Evolutionary conservation across 2,329 filamentous ascomycete species (phyloP).

Genomic region (Ascochyta koolunga): DNA sequence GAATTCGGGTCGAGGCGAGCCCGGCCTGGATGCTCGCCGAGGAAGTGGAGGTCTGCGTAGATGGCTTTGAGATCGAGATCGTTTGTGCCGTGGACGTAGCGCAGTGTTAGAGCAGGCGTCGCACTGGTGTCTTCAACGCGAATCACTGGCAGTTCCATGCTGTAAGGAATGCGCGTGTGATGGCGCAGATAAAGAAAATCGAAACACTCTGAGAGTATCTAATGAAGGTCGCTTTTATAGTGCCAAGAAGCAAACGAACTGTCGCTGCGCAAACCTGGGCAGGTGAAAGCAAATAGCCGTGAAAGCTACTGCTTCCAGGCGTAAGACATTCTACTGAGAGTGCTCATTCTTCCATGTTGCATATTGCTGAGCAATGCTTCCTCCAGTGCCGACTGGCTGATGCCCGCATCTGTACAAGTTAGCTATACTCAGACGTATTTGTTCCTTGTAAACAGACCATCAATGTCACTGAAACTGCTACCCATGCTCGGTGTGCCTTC

Average conservation of each 20-base stretch:
- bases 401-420: slow-evolving; percentile 68
- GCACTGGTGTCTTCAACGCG: slow-evolving; percentile 19
- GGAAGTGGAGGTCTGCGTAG: slow-evolving; percentile 22
- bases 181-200: too few relatives aligned
- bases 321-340: slow-evolving; percentile 67
- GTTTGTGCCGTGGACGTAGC: slow-evolving; percentile 23
- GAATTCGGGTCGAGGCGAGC: neutral
- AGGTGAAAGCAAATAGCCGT: neutral
- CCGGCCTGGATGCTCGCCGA: slow-evolving; percentile 9
- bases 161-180: neutral
- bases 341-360: slow-evolving; percentile 71
- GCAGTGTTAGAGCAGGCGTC: slow-evolving; percentile 11
- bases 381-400: slow-evolving; percentile 80
- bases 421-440: neutral
- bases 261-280: neutral
- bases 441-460: slow-evolving; percentile 57
- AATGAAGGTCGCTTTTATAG: too few relatives aligned
- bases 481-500: slow-evolving; percentile 56
- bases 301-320: slow-evolving; percentile 12
- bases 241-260: neutral
- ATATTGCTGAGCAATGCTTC: slow-evolving; percentile 77
- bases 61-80: slow-evolving; percentile 21
- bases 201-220: neutral
- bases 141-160: slow-evolving; percentile 20
- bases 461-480: slow-evolving; percentile 84